These are phyloP conservation scores for Cladosporium phlei DNA, from an alignment of 2,329 filamentous ascomycete species.

Conservation along the genomic window DNA sequence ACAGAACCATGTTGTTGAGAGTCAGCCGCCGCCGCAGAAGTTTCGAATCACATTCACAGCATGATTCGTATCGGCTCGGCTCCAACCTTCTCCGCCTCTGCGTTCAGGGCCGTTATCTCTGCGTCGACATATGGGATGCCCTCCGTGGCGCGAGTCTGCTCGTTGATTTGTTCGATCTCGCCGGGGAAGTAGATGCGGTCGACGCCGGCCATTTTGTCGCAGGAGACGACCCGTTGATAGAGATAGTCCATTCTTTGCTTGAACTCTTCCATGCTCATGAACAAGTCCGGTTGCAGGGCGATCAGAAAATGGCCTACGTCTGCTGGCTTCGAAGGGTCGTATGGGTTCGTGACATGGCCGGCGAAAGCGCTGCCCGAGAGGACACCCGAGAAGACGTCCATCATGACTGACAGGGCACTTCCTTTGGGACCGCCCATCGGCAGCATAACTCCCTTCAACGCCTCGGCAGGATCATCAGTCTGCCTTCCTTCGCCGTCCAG, in stretches of 20 bases:
- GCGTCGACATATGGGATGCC: slow-evolving; percentile 49
- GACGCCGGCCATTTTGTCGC: slow-evolving; percentile 50
- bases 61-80: slow-evolving; percentile 3
- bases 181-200: slow-evolving; percentile 55
- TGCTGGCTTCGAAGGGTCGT: slow-evolving; percentile 54
- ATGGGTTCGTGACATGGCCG: slow-evolving; percentile 70
- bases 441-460: slow-evolving; percentile 73
- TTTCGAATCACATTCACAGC: too few relatives aligned
- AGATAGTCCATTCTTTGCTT: slow-evolving; percentile 51
- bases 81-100: slow-evolving; percentile 45
- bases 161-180: slow-evolving; percentile 51
- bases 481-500: slow-evolving; percentile 60
- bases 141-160: slow-evolving; percentile 37
- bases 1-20: too few relatives aligned
- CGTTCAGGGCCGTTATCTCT: slow-evolving; percentile 48
- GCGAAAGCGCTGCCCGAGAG: slow-evolving; percentile 74
- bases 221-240: slow-evolving; percentile 50
- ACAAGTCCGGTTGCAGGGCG: slow-evolving; percentile 35
- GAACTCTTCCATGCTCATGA: slow-evolving; percentile 32
- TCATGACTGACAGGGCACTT: slow-evolving; percentile 67
- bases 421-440: slow-evolving; percentile 84
- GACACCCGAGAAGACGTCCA: slow-evolving; percentile 82
- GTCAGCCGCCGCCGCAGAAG: too few relatives aligned
- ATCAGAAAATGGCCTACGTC: slow-evolving; percentile 36
- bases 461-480: slow-evolving; percentile 58